Base-by-base conservation (phyloP, 805 yeast species). In the Monosporozyma siamensis region DNA sequence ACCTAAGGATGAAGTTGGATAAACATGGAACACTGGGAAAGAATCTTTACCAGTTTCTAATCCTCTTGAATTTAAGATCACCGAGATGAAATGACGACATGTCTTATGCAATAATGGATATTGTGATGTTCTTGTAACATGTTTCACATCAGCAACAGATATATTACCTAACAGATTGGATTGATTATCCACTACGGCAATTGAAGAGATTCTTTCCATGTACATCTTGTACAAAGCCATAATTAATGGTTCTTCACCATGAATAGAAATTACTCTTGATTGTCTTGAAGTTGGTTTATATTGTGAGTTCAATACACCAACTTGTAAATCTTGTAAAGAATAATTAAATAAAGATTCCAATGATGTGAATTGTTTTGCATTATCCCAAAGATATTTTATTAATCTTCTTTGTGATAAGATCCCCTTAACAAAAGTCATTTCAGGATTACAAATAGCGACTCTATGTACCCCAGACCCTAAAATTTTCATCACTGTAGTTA, bases 401-500 rank as follows among this genome's bases (percentile, higher is more conserved):
- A 87, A 68, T 54, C 97, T 76, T 61, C 98, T 79, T 66, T 90
- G 98, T 0, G 96, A 86, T 37, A 92, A 69, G 10, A 90, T 77
- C 44, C 97, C 97, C 2, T 82, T 77, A 39, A 89, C 78, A 46
- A 71, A 70, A 20, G 74, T 69, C 39, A 68, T 63, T 38, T 68
- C 71, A 14, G 66, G 62, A 56, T 77, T 69, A 18, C 82, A 72
- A 43, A 89, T 84, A 9, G 97, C 95, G 17, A 90, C 77, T 58
- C 98, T 73, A 65, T 92, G 98, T 3, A 89, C 95, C 17, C 98
- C 98, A 31, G 84, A 77, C n/a, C 97, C 97, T 47, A 90, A 69
- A 10, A 84, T 78, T 61, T 87, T 94, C 53, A 85, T 83, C 2
- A 86, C 96, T 4, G 77, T 72, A 34, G 80, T 71, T 41, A 90